Base-by-base conservation (phyloP, 2,329 filamentous ascomycete genomes). In the Hypoxylon sp. region DNA sequence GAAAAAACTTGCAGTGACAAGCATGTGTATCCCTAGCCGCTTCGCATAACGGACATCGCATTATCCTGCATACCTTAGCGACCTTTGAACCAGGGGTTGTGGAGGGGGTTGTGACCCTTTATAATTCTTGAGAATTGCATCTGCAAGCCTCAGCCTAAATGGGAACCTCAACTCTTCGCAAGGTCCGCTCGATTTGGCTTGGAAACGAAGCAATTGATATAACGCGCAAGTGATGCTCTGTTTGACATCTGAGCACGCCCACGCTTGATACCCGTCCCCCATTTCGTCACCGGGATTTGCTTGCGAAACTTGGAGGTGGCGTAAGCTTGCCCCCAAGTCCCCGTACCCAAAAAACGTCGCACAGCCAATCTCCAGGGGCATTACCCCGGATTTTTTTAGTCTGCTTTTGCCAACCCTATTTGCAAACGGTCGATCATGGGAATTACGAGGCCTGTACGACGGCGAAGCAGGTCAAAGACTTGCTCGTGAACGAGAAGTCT, bases 71-170 rank as follows among this genome's bases (percentile, higher is more conserved):
- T 65, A 47, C 47, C 51, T 63, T 52, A 66, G 64, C 64, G 60
- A 68, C 54, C 17, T 55, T 39, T 39, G 24, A 50, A 19, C 57
- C 68, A n/a, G 61, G 65, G 54, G 29, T 53, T 48, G 56, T 57
- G 67, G 63, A 70, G 64, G 60, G 67, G 67, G 65, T 63, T 44
- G 31, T 63, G 52, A 47, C 60, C 63, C 64, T 65, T 65, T 60
- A 65, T 67, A 56, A 55, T 57, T 56, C 42, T 63, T 14, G 44
- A 53, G 67, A 62, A 68, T 67, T 56, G 53, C 63, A 64, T 64
- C 71, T 74, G 68, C 74, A 75, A 71, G 70, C 65, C 70, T 74
- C 68, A 76, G 74, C 74, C 74, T 74, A 76, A 76, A 77, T 68
- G 59, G 70, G 68, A 73, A 72, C 62, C 58, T 71, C 35, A 47